These are phyloP conservation scores for Chionographis japonica DNA, from an alignment of 106 monocot genomes.

Conservation along the genomic window DNA sequence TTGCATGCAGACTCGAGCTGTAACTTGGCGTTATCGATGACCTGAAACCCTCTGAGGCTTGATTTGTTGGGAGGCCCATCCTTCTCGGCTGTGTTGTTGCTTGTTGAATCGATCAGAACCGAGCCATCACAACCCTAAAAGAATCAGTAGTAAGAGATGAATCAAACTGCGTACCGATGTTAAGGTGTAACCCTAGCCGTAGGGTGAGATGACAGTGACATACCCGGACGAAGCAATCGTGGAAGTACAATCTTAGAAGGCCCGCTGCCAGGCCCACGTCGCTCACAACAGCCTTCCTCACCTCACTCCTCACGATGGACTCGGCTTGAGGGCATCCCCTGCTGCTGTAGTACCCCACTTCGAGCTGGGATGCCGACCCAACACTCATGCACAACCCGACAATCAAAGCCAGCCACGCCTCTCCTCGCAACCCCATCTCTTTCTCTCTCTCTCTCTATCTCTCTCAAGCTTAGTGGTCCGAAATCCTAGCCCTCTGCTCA, in stretches of 20 bases:
- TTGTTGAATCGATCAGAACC: constrained; percentile 14
- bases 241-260: constrained; percentile 10
- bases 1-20: constrained; percentile 5
- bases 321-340: constrained; percentile 7
- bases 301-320: background rate
- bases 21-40: constrained; percentile 18
- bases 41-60: constrained; percentile 16
- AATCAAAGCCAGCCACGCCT: background rate
- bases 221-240: constrained; percentile 16
- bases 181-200: background rate
- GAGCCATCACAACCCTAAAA: constrained; percentile 18
- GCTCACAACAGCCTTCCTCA: background rate
- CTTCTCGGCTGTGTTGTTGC: constrained; percentile 13
- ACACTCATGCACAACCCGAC: background rate
- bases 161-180: too few relatives aligned
- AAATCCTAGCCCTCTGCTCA: too few relatives aligned
- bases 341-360: background rate
- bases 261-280: constrained; percentile 2
- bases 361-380: background rate
- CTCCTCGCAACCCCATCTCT: background rate
- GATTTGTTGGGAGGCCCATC: constrained; percentile 5
- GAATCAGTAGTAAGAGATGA: too few relatives aligned
- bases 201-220: background rate
- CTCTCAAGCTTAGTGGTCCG: too few relatives aligned
- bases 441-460: constrained; percentile 1